Conservation (phyloP, 176 grass and related monocot species). For the Hsuehochloa calcarea region DNA sequence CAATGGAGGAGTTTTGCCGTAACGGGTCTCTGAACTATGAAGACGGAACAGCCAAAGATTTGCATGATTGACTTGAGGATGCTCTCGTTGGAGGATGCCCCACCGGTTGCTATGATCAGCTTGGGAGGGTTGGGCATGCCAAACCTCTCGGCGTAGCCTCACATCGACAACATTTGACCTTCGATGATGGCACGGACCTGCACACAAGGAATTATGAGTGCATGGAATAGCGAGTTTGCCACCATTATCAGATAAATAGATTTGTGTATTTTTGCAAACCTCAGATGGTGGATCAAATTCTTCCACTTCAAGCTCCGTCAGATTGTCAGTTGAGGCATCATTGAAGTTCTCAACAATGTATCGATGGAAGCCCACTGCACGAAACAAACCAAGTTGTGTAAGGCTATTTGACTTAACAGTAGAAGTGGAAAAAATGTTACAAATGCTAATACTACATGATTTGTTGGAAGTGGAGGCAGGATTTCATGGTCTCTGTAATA, state of each 20-base stretch:
- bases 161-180: slow-evolving; percentile 82
- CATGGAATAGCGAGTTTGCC: neutral
- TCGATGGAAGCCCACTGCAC: slow-evolving; percentile 66
- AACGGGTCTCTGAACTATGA: slow-evolving; percentile 84
- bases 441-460: slow-evolving; percentile 9
- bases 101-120: slow-evolving; percentile 84
- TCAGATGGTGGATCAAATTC: slow-evolving; percentile 84
- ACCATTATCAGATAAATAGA: neutral
- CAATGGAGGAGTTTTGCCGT: neutral
- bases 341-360: slow-evolving; percentile 56
- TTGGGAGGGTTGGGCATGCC: slow-evolving; percentile 89
- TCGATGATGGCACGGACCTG: slow-evolving; percentile 81
- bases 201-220: neutral
- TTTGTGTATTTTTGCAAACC: slow-evolving; percentile 21
- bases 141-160: slow-evolving; percentile 86
- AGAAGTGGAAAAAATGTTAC: neutral
- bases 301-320: slow-evolving; percentile 48
- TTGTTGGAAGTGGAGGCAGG: slow-evolving; percentile 78
- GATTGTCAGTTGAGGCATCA: slow-evolving; percentile 37
- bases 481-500: slow-evolving; percentile 99
- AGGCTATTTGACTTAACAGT: neutral
- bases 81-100: slow-evolving; percentile 72
- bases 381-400: neutral
- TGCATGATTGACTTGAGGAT: slow-evolving; percentile 62
- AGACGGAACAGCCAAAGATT: slow-evolving; percentile 80